These are phyloP conservation scores for Podochytrium sp. DNA, from an alignment of 192 early-diverging fungal species.

Conservation along the genomic window DNA sequence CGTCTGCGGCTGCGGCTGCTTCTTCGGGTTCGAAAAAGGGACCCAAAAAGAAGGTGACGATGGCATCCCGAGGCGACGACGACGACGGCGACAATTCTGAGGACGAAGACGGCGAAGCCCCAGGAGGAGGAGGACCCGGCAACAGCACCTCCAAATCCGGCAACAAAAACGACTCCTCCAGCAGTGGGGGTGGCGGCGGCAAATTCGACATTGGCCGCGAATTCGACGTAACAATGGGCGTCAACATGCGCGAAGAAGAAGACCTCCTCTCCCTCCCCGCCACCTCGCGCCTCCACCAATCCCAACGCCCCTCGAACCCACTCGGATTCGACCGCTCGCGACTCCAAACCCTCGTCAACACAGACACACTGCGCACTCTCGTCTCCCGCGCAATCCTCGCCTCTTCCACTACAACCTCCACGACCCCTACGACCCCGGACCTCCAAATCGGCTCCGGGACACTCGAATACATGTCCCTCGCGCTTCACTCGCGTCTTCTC, in stretches of 20 bases:
- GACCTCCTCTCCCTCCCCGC: background rate
- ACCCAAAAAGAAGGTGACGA: too few species aligned
- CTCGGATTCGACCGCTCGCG: conserved; percentile 15
- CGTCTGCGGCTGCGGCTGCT: too few species aligned
- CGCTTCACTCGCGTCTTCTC: conserved; percentile 7
- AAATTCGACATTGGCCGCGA: conserved; percentile 5
- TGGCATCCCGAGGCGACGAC: too few species aligned
- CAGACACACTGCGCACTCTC: background rate
- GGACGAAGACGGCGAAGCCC: too few species aligned
- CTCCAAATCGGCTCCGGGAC: background rate
- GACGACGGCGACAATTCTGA: too few species aligned
- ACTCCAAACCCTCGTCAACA: conserved; percentile 19
- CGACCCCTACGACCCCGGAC: background rate
- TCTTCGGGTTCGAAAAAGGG: background rate
- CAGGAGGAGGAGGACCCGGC: background rate
- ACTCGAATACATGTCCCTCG: conserved; percentile 26
- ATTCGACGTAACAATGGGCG: background rate
- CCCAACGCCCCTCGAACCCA: background rate
- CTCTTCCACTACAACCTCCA: background rate
- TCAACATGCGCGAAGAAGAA: conserved; percentile 22
- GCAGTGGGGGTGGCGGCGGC: background rate
- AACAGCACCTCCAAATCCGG: background rate
- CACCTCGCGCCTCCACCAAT: background rate
- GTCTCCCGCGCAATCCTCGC: background rate
- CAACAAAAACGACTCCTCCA: background rate